Conservation (phyloP, 345 rosid species). For the Boechera stricta region DNA sequence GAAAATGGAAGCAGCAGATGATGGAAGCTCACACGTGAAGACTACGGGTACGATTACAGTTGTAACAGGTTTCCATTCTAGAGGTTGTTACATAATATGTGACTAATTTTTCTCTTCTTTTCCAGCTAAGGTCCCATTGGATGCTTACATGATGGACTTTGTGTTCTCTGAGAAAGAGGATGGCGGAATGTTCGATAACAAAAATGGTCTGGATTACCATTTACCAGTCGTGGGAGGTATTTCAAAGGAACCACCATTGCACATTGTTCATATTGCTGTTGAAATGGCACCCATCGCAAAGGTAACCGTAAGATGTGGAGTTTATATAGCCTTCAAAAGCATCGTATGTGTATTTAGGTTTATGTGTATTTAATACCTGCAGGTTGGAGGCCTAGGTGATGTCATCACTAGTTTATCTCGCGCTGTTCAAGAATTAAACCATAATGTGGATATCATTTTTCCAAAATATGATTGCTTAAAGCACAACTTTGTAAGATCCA, state of each 20-base stretch:
- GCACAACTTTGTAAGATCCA: conserved; percentile 67
- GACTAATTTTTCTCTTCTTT: conserved; percentile 39
- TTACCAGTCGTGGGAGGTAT: conserved; percentile 78
- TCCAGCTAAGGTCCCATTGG: conserved; percentile 89
- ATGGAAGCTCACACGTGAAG: conserved; percentile 62
- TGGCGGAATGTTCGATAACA: conserved; percentile 86
- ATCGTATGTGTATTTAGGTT: conserved; percentile 9
- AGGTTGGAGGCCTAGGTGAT: conserved; percentile 99
- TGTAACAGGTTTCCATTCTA: background rate
- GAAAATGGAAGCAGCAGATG: conserved; percentile 69
- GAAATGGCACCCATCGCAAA: conserved; percentile 99
- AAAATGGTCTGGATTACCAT: conserved; percentile 81
- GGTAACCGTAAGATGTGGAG: conserved; percentile 48
- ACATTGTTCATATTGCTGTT: conserved; percentile 88
- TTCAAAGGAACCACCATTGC: conserved; percentile 83
- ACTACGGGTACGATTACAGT: conserved; percentile 58
- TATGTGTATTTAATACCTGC: conserved; percentile 41
- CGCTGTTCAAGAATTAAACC: conserved; percentile 93
- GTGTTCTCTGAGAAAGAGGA: conserved; percentile 92
- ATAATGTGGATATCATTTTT: conserved; percentile 81
- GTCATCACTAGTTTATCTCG: conserved; percentile 97
- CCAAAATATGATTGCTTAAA: conserved; percentile 94
- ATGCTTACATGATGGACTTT: conserved; percentile 96
- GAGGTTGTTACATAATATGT: conserved; percentile 2
- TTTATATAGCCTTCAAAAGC: background rate